Percentiles rank a stretch among this genome's conserved stretches.
Evolutionary conservation across 2,329 filamentous ascomycete genomes (phyloP).

Genomic region (Talaromyces sp.): DNA sequence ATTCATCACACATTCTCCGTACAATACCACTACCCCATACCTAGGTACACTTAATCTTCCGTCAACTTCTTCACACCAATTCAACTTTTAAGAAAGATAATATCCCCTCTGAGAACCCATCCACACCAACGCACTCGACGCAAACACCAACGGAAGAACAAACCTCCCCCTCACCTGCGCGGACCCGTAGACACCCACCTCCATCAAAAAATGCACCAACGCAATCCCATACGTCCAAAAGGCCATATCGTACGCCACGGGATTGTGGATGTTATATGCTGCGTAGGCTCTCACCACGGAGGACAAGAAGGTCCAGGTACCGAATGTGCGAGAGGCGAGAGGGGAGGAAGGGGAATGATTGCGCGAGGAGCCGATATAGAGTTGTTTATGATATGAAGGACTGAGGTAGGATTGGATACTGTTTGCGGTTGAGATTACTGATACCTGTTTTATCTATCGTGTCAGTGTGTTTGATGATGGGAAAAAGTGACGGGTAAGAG

Average conservation of each 20-base stretch:
- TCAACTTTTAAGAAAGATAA: conserved; percentile 25
- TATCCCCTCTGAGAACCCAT: conserved; percentile 54
- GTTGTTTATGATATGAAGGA: conserved; percentile 73
- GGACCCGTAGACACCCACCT: conserved; percentile 75
- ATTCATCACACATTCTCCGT: neutral
- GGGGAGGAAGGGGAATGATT: conserved; percentile 58
- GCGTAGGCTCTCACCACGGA: conserved; percentile 74
- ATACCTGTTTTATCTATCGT: conserved; percentile 58
- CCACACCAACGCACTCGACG: conserved; percentile 53
- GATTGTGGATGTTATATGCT: conserved; percentile 71
- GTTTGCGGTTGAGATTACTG: conserved; percentile 76
- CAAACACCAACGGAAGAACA: conserved; percentile 55
- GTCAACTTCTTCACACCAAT: too few relatives aligned
- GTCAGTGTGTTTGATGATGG: neutral
- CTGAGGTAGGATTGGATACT: conserved; percentile 77
- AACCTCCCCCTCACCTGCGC: conserved; percentile 60
- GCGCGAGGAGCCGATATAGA: conserved; percentile 61
- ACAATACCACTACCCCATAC: neutral
- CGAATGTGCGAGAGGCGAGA: conserved; percentile 73
- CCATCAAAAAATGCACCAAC: conserved; percentile 69
- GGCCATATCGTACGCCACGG: conserved; percentile 70
- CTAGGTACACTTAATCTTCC: too few relatives aligned
- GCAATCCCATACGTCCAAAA: conserved; percentile 79
- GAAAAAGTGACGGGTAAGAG: neutral
- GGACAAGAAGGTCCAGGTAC: conserved; percentile 79